A percentile compares a stretch with the other conserved stretches of the same genome.
These are phyloP conservation scores for Theileria parva DNA, from an alignment of 169 alveolate species.

Conservation along the genomic window DNA sequence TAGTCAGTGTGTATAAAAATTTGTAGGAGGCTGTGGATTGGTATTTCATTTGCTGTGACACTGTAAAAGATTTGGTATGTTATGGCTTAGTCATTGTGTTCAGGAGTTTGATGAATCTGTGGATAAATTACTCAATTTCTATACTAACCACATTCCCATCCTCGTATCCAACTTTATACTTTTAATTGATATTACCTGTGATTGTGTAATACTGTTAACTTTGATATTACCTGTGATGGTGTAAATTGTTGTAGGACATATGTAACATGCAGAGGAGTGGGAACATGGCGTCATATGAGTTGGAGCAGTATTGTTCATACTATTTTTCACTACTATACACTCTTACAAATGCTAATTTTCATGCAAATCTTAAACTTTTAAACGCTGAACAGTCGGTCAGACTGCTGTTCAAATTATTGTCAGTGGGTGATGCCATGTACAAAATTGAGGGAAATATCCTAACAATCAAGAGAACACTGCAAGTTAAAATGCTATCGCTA, in stretches of 20 bases:
- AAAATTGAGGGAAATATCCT: not conserved
- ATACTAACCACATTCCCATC: conserved; percentile 3
- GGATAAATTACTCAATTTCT: not conserved
- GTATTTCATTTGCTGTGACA: not conserved
- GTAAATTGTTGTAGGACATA: conserved; percentile 35
- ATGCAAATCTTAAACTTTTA: conserved; percentile 19
- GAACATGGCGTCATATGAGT: conserved; percentile 5
- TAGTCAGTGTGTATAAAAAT: too few species aligned
- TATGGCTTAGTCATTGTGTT: not conserved
- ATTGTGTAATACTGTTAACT: too few species aligned
- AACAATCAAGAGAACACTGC: conserved; percentile 21
- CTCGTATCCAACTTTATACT: not conserved
- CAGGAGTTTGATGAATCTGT: not conserved
- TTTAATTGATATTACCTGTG: too few species aligned
- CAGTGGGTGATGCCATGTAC: conserved; percentile 27
- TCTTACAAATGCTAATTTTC: conserved; percentile 19
- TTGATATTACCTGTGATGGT: too few species aligned
- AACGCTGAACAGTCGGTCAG: conserved; percentile 7
- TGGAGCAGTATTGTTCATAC: conserved; percentile 10
- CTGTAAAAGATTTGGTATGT: not conserved
- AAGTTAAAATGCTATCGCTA: conserved; percentile 24
- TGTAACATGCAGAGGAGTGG: conserved; percentile 37
- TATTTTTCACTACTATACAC: conserved; percentile 33
- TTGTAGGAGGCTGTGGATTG: not conserved
- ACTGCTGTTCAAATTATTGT: conserved; percentile 22